Evolutionary conservation across 139 green algal genomes (phyloP), one percentile per base, ranked within the genome.

Genomic region (Chlorella sp.): DNA sequence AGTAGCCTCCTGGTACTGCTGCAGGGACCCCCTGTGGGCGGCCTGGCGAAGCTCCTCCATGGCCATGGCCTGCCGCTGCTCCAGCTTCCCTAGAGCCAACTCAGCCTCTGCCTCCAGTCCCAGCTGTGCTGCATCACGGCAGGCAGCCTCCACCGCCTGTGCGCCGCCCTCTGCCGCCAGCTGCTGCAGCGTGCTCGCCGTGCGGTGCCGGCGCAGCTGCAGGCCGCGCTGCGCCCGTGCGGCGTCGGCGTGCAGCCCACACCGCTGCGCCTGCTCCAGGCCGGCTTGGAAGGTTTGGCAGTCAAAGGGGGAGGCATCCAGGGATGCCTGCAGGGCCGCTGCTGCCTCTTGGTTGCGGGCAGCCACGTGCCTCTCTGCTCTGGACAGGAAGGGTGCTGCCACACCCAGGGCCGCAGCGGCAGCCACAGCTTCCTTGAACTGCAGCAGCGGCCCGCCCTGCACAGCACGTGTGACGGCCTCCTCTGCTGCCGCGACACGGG

Each of bases 211-310:
- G 18, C 79, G 78, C 39, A 71, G 78, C 79, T 86, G 78, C 79
- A 90, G 77, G 22, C 36, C 79, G 0, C 79, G 61, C 79, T 90
- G 37, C 18, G 87, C 87, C n/a, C 87, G 79, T 1, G 78, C 78
- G 0, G 77, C 87, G 30, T 86, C 87, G 3, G 60, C 87, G 19
- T 82, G 87, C 77, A 90, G 64, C 26, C 87, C 87, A 5, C 66
- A 64, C 4, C 42, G 39, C 39, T 57, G 60, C 24, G 79, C 87
- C 5, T 36, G 78, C 78, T 86, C 48, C 32, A 89, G 75, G 60
- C 53, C 30, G 11, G 4, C 14, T 2, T 39, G 3, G 26, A 85
- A 89, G 21, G 16, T 11, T 0, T 11, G 18, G 0, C 26, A 0
- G 39, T 5, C 39, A 32, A 89, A 89, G 36, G 76, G 57, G 16